A percentile compares a stretch with the other conserved stretches of the same genome.
These are phyloP conservation scores for Beauveria sp. DNA, from an alignment of 2,329 filamentous ascomycete species.

Conservation along the genomic window DNA sequence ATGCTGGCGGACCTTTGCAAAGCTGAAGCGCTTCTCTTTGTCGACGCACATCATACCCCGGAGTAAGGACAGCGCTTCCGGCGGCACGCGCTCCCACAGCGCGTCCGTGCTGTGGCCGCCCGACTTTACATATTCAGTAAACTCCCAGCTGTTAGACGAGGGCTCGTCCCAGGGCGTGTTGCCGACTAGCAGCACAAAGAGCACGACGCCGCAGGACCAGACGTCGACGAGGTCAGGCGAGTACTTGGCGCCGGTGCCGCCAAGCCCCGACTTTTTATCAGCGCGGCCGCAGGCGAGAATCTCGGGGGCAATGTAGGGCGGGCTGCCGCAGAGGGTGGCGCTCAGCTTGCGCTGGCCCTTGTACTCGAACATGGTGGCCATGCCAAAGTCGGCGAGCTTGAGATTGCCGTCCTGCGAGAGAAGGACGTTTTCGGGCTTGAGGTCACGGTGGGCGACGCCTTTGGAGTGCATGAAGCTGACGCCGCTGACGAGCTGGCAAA, in stretches of 20 bases:
- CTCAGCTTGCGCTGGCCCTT: conserved; percentile 76
- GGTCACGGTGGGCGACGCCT: conserved; percentile 85
- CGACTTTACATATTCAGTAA: conserved; percentile 73
- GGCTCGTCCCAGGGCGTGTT: conserved; percentile 98
- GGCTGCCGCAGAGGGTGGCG: conserved; percentile 86
- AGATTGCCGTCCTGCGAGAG: conserved; percentile 76
- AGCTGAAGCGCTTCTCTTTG: conserved; percentile 66
- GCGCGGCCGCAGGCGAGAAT: conserved; percentile 53
- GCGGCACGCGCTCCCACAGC: conserved; percentile 73
- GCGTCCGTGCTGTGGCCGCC: conserved; percentile 78
- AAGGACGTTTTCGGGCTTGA: conserved; percentile 93
- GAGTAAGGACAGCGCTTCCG: conserved; percentile 69
- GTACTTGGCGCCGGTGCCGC: conserved; percentile 50
- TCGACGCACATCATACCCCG: conserved; percentile 90
- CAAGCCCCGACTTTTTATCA: conserved; percentile 40
- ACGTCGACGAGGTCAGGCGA: conserved; percentile 79
- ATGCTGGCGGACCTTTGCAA: conserved; percentile 79
- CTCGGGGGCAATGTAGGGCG: conserved; percentile 95
- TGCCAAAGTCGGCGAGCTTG: conserved; percentile 94
- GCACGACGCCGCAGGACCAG: conserved; percentile 96
- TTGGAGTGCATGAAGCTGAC: conserved; percentile 95
- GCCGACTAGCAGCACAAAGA: conserved; percentile 89
- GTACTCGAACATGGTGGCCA: conserved; percentile 89
- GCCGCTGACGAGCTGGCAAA: conserved; percentile 81
- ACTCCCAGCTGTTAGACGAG: conserved; percentile 80